A percentile compares a stretch with the other conserved stretches of the same genome.
These are phyloP conservation scores for Paraglomus brasilianum DNA, from an alignment of 192 early-diverging fungal species.

Conservation along the genomic window DNA sequence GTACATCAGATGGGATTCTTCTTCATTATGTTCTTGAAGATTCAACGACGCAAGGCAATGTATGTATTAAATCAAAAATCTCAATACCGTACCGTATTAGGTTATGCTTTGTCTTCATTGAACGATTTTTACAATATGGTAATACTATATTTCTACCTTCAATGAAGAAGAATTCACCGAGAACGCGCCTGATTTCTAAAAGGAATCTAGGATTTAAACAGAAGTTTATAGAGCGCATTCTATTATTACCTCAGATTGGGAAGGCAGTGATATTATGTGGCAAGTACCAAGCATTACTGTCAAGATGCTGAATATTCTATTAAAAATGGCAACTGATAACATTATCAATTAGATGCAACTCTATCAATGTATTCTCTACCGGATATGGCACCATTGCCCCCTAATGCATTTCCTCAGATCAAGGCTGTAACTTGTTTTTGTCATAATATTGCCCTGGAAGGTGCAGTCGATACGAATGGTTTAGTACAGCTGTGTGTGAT, in stretches of 20 bases:
- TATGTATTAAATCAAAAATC: slow-evolving; percentile 30
- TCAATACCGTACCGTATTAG: neutral
- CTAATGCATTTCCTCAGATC: slow-evolving; percentile 42
- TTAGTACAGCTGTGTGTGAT: slow-evolving; percentile 49
- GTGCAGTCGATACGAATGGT: slow-evolving; percentile 47
- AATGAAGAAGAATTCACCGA: slow-evolving; percentile 35
- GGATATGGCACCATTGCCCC: slow-evolving; percentile 46
- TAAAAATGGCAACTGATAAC: neutral
- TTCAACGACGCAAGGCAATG: slow-evolving; percentile 37
- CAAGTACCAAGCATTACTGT: slow-evolving; percentile 33
- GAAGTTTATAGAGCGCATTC: slow-evolving; percentile 60
- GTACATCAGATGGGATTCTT: slow-evolving; percentile 72
- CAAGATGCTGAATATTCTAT: neutral
- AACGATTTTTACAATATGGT: neutral
- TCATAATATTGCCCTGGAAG: slow-evolving; percentile 50
- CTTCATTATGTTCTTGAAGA: slow-evolving; percentile 65
- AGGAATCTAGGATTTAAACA: slow-evolving; percentile 56
- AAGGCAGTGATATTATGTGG: slow-evolving; percentile 69
- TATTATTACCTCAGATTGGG: slow-evolving; percentile 60
- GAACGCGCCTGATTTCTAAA: slow-evolving; percentile 43
- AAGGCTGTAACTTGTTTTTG: slow-evolving; percentile 62
- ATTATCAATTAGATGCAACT: slow-evolving; percentile 53
- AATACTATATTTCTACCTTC: neutral
- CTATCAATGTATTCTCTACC: slow-evolving; percentile 64
- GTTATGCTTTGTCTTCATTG: neutral